Percentiles rank a stretch among this genome's conserved stretches.
These are phyloP conservation scores for Kodamaea plutei DNA, from an alignment of 1,139 yeast species.

Conservation along the genomic window DNA sequence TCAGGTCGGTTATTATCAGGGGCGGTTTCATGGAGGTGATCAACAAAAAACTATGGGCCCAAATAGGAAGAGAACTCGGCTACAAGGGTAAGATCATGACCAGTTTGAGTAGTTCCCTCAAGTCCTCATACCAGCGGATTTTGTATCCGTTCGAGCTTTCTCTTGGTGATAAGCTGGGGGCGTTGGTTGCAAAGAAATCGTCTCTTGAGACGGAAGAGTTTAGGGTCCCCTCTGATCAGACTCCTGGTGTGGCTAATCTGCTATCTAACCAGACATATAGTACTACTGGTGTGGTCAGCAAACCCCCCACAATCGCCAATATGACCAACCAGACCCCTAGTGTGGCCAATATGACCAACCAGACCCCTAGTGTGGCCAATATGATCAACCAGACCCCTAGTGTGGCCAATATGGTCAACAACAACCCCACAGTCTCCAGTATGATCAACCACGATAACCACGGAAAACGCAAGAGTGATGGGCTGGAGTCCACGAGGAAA, in stretches of 20 bases:
- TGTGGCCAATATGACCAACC: background rate
- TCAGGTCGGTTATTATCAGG: slow-evolving; percentile 47
- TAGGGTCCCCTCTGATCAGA: background rate
- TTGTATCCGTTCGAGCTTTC: slow-evolving; percentile 32
- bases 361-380: background rate
- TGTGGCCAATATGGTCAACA: no score
- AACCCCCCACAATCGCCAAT: no score
- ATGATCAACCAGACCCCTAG: no score
- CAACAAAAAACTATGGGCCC: slow-evolving; percentile 56
- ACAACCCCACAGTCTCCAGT: no score
- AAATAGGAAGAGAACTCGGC: slow-evolving; percentile 72
- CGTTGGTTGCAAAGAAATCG: no score
- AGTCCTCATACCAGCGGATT: slow-evolving; percentile 48
- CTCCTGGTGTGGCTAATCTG: no score
- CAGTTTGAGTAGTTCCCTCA: slow-evolving; percentile 64
- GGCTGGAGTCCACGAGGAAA: slow-evolving; percentile 7
- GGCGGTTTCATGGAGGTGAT: slow-evolving; percentile 61
- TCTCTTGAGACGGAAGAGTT: background rate
- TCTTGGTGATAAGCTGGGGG: slow-evolving; percentile 15
- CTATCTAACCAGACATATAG: no score
- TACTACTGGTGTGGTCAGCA: no score
- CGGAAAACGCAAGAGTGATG: no score
- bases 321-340: background rate
- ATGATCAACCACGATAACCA: no score
- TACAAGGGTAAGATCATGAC: slow-evolving; percentile 68